Evolutionary conservation across 306 rosid genomes (phyloP).

Genomic region (Glycine tomentella): DNA sequence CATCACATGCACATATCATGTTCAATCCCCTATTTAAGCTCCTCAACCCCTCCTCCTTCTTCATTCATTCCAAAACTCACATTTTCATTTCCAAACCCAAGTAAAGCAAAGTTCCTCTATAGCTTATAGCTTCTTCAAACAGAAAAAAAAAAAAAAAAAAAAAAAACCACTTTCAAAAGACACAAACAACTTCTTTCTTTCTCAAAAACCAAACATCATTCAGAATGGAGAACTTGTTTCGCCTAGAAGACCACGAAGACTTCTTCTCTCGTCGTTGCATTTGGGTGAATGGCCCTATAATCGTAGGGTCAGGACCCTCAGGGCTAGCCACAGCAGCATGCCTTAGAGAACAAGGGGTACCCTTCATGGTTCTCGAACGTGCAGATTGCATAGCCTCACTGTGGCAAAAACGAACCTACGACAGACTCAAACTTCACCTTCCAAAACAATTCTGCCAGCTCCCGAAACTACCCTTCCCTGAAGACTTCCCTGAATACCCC

Average conservation of each 20-base stretch:
- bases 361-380: constrained; percentile 75
- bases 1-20: constrained; percentile 64
- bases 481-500: constrained; percentile 86
- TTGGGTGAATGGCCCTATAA: constrained; percentile 89
- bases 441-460: constrained; percentile 93
- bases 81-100: constrained; percentile 45
- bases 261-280: constrained; percentile 69
- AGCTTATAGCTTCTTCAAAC: background rate
- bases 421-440: constrained; percentile 91
- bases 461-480: constrained; percentile 80
- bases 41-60: constrained; percentile 35
- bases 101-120: too few relatives aligned
- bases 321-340: constrained; percentile 95
- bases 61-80: constrained; percentile 64
- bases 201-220: background rate
- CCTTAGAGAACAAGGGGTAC: constrained; percentile 85
- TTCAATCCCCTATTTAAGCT: constrained; percentile 61
- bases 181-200: too few relatives aligned
- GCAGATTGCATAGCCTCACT: constrained; percentile 88
- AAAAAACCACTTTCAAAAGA: too few relatives aligned
- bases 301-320: constrained; percentile 94
- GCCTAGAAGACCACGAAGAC: constrained; percentile 63
- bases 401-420: constrained; percentile 87
- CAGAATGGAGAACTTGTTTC: constrained; percentile 74
- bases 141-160: too few relatives aligned